phyloP scores from a whole-genome alignment of 345 rosid genomes.

The Pugionium cornutum region DNA sequence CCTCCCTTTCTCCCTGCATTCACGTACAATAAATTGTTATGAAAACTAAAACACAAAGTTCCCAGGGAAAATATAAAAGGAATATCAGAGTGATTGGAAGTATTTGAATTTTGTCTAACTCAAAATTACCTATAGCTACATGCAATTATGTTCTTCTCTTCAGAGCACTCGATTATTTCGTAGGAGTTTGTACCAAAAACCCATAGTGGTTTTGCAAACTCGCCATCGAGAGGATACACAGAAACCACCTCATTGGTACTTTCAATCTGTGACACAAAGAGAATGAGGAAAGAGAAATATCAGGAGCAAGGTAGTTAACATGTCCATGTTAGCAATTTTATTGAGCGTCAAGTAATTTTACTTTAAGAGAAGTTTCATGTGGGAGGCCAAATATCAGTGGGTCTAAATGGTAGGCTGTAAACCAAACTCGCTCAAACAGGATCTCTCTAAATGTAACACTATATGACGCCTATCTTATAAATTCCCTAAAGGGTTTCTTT shows the following conservation, averaged over 20 bases:
- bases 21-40: slow-evolving; percentile 23
- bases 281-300: not conserved
- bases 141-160: slow-evolving; percentile 63
- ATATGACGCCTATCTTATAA: not conserved
- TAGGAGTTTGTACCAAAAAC: slow-evolving; percentile 79
- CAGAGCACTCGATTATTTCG: slow-evolving; percentile 58
- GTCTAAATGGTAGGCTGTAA: not conserved
- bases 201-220: slow-evolving; percentile 88
- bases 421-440: not conserved
- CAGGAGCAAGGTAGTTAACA: not conserved
- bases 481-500: not conserved
- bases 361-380: slow-evolving; percentile 9
- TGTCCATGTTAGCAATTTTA: not conserved
- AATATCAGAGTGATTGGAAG: slow-evolving; percentile 6
- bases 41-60: slow-evolving; percentile 13
- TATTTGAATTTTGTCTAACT: slow-evolving; percentile 26
- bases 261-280: slow-evolving; percentile 56
- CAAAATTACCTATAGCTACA: slow-evolving; percentile 75
- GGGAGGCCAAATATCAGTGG: not conserved
- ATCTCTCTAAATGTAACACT: not conserved
- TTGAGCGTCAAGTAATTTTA: not conserved
- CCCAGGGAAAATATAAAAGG: not conserved
- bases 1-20: slow-evolving; percentile 84
- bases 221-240: slow-evolving; percentile 69
- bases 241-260: slow-evolving; percentile 57